Percentiles rank a stretch among this genome's conserved stretches.
phyloP scores from a whole-genome alignment of 305 asterid genomes.

The Plantago coronopus region DNA sequence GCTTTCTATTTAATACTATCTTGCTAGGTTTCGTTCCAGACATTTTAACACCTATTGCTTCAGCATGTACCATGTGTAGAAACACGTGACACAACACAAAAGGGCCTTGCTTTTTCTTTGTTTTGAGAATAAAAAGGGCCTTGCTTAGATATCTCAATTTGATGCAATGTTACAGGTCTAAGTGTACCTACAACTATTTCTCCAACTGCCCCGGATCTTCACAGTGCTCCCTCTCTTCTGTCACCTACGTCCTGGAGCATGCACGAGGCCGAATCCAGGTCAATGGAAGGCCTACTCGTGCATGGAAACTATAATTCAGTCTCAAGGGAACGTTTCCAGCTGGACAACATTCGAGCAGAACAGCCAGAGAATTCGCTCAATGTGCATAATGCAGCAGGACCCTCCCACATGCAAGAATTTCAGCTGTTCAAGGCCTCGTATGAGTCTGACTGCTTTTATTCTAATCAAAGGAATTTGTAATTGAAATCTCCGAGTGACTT shows the following conservation, averaged over 20 bases:
- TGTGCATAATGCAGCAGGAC: slow-evolving; percentile 7
- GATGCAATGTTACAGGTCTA: slow-evolving; percentile 24
- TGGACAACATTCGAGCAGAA: slow-evolving; percentile 10
- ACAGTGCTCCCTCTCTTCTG: slow-evolving; percentile 49
- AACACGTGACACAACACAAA: too few relatives aligned
- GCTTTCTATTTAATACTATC: neutral
- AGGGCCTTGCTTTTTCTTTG: too few relatives aligned
- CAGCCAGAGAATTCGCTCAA: slow-evolving; percentile 21
- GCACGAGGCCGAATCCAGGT: slow-evolving; percentile 25
- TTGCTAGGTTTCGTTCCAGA: neutral
- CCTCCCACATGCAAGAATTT: slow-evolving; percentile 29
- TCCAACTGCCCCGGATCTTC: slow-evolving; percentile 25
- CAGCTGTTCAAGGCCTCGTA: slow-evolving; percentile 29
- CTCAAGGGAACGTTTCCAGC: slow-evolving; percentile 22
- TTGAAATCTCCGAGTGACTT: slow-evolving; percentile 7
- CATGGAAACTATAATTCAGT: slow-evolving; percentile 20
- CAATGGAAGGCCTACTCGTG: slow-evolving; percentile 24
- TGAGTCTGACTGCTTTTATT: slow-evolving; percentile 25
- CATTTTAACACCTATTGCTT: neutral
- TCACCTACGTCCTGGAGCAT: slow-evolving; percentile 40
- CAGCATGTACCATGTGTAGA: too few relatives aligned
- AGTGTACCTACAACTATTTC: slow-evolving; percentile 11
- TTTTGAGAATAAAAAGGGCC: too few relatives aligned
- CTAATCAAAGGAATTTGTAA: slow-evolving; percentile 29
- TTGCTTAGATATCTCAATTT: neutral